Conservation (phyloP, 1,284 basidiomycete species). For the Inonotus obliquus region DNA sequence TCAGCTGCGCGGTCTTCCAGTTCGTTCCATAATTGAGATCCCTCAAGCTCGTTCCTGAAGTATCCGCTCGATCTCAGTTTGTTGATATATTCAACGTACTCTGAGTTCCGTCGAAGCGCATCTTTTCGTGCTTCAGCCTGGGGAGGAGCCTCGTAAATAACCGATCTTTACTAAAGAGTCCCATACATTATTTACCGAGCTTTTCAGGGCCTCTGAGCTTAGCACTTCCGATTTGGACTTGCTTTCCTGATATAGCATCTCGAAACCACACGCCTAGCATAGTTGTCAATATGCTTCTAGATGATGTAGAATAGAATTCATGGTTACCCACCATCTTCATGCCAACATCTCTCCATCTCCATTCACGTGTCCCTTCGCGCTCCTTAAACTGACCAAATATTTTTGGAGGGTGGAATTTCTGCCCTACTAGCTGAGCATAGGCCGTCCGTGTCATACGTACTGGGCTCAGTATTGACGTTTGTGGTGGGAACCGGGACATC, state of each 20-base stretch:
- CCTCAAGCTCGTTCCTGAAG: conserved; percentile 73
- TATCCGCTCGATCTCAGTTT: conserved; percentile 62
- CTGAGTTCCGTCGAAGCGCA: conserved; percentile 54
- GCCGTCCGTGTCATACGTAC: conserved; percentile 83
- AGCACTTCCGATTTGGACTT: conserved; percentile 45
- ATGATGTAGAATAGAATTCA: not conserved
- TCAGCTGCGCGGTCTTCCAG: conserved; percentile 68
- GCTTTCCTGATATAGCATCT: conserved; percentile 88
- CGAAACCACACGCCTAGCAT: conserved; percentile 82
- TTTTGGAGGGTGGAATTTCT: conserved; percentile 90
- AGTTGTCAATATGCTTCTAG: not conserved
- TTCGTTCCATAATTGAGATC: conserved; percentile 69
- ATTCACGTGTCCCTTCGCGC: conserved; percentile 54
- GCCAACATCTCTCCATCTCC: conserved; percentile 78
- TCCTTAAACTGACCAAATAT: conserved; percentile 78
- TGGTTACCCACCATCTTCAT: conserved; percentile 75
- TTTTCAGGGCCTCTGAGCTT: conserved; percentile 34
- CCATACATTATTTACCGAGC: conserved; percentile 41
- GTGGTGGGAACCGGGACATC: conserved; percentile 85
- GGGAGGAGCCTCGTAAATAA: not conserved
- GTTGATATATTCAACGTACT: conserved; percentile 65
- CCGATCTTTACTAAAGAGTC: not conserved
- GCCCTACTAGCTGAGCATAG: conserved; percentile 88
- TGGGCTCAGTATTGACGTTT: conserved; percentile 51
- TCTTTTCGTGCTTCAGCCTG: conserved; percentile 62